Base-by-base conservation (phyloP, 805 yeast species). In the Candida broadrunensis region DNA sequence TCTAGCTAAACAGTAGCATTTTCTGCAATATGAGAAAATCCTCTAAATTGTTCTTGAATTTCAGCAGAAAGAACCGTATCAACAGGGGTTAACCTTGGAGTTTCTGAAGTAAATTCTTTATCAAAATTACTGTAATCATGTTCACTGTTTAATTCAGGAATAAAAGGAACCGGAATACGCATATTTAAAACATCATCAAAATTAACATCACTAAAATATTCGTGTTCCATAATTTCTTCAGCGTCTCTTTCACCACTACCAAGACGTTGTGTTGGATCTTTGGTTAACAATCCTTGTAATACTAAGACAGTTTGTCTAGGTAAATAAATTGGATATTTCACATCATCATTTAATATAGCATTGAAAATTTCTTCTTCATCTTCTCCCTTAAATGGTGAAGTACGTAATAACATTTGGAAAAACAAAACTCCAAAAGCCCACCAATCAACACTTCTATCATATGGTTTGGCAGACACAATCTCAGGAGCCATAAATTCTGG, bases 401-500 rank as follows among this genome's bases (percentile, higher is more conserved):
- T 96, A 38, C 97, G 93, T 43, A 93, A 73, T 42, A 93, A 72
- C 99, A 93, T 93, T 65, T 93, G 99, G 64, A 91, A 93, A 49
- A 93, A 72, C 48, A 93, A 73, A 21, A 93, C 98, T 43, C 99
- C 99, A 72, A 90, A 88, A 1, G 99, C 98, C 99, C 99, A 93
- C 99, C 99, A 93, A 66, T 93, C 99, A 40, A 93, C 99, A 30
- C 93, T 85, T 56, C 95, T 81, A 39, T 89, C 93, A 56, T 93
- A 93, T 44, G 83, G 85, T 62, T 90, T 95, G 40, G 93, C 98
- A 48, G 88, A 83, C 56, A 93, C 73, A 50, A 93, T 91, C 64
- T 93, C 99, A 0, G 99, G 99, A 1, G 99, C 99, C 96, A 93
- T 93, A 52, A 93, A 87, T 63, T 93, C 99, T 0, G 99, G 99